phyloP scores from a whole-genome alignment of 73 alveolate species.

The Paramecium caudatum region DNA sequence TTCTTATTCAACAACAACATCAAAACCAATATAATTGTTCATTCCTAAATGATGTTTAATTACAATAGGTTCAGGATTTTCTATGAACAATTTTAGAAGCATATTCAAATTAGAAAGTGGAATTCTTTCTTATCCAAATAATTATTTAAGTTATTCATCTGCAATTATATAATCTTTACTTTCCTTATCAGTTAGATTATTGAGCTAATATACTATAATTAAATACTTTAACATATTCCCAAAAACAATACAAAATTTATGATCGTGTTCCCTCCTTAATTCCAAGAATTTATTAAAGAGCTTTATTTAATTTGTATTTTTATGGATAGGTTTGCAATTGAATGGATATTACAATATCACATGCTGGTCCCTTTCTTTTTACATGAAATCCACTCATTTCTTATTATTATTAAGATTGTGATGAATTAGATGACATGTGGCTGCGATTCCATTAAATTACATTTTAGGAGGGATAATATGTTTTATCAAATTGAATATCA shows the following conservation, averaged over 20 bases:
- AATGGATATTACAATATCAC: conserved; percentile 17
- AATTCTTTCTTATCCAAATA: conserved; percentile 47
- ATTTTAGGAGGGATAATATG: conserved; percentile 60
- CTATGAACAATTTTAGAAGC: conserved; percentile 21
- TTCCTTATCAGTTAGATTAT: conserved; percentile 49
- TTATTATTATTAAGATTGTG: neutral
- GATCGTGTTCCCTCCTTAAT: conserved; percentile 65
- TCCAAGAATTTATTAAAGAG: conserved; percentile 38
- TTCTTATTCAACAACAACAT: conserved; percentile 53
- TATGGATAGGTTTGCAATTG: conserved; percentile 22
- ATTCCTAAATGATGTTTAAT: conserved; percentile 53
- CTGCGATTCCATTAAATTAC: conserved; percentile 10
- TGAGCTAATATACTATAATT: neutral
- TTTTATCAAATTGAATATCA: conserved; percentile 51
- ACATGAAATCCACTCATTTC: conserved; percentile 30
- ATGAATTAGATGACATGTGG: neutral
- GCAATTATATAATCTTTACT: conserved; percentile 62
- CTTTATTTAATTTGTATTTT: conserved; percentile 25
- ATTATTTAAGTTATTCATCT: conserved; percentile 40
- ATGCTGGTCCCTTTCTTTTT: conserved; percentile 57
- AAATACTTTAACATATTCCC: conserved; percentile 63
- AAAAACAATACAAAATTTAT: conserved; percentile 57
- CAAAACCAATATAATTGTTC: conserved; percentile 11
- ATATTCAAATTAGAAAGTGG: conserved; percentile 23
- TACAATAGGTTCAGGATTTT: conserved; percentile 45